Percentiles rank a stretch among this genome's conserved stretches.
These are phyloP conservation scores for Leishmania tropica DNA, from an alignment of 208 protist species.

Conservation along the genomic window DNA sequence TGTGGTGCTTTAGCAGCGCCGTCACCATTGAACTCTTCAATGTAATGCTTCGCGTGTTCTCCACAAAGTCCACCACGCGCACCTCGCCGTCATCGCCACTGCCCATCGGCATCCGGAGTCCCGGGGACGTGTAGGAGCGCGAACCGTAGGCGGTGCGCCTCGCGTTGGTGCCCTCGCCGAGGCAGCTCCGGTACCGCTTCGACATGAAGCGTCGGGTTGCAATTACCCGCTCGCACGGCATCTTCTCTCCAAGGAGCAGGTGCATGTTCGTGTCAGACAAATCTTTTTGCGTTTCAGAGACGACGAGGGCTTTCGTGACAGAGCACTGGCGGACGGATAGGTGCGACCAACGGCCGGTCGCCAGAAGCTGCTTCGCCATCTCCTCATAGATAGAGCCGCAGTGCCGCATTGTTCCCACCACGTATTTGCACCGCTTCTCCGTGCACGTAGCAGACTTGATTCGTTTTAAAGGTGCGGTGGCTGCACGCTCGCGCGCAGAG, in stretches of 20 bases:
- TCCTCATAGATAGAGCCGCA: constrained; percentile 82
- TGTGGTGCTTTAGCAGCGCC: constrained; percentile 68
- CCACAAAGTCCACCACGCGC: constrained; percentile 71
- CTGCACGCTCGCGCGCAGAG: constrained; percentile 16
- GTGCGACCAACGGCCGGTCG: constrained; percentile 54
- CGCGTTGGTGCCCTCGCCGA: constrained; percentile 3
- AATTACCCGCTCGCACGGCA: constrained; percentile 58
- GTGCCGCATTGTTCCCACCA: constrained; percentile 64
- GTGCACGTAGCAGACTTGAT: constrained; percentile 8
- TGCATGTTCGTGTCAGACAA: constrained; percentile 49
- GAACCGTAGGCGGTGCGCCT: constrained; percentile 5
- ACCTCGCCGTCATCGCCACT: constrained; percentile 42
- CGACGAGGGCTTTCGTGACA: constrained; percentile 42
- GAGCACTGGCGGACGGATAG: constrained; percentile 31
- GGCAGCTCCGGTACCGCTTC: constrained; percentile 29
- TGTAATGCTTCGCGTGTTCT: constrained; percentile 72
- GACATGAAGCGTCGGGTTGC: constrained; percentile 49
- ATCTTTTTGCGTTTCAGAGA: constrained; percentile 31
- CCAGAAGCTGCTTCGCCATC: constrained; percentile 63
- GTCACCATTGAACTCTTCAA: constrained; percentile 83
- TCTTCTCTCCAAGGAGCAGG: constrained; percentile 75
- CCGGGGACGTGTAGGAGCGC: constrained; percentile 1
- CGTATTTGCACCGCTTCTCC: constrained; percentile 39
- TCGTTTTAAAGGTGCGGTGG: constrained; percentile 15
- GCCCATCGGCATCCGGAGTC: constrained; percentile 58